phyloP scores from a whole-genome alignment of 2,329 filamentous ascomycete species.

The Botrytis elliptica region DNA sequence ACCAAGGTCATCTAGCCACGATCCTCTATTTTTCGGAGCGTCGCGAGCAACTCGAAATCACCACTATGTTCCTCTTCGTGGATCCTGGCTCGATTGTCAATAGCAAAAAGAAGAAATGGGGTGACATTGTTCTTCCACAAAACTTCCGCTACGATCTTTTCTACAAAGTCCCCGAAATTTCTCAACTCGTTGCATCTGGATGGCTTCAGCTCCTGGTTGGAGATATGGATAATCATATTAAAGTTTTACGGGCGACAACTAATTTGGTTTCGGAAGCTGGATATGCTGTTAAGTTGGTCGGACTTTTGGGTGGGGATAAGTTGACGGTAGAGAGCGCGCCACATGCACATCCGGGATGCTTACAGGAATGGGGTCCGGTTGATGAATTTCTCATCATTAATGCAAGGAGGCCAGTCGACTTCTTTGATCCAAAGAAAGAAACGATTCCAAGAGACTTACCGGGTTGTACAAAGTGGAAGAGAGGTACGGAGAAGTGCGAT shows the following conservation, averaged over 20 bases:
- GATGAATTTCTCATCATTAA: slow-evolving; percentile 6
- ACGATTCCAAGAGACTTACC: background rate
- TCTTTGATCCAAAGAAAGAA: background rate
- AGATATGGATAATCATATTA: background rate
- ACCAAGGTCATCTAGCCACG: slow-evolving; percentile 1
- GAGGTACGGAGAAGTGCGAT: background rate
- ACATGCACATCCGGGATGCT: background rate
- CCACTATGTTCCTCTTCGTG: background rate
- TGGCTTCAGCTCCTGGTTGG: background rate
- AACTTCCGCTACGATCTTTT: background rate
- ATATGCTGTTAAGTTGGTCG: background rate
- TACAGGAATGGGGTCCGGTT: background rate
- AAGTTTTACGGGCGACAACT: background rate
- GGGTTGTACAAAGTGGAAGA: background rate
- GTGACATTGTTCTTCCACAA: background rate
- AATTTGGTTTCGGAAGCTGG: background rate
- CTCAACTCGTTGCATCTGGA: background rate
- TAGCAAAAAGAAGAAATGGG: background rate
- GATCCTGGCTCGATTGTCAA: background rate
- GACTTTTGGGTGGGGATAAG: slow-evolving; percentile 7
- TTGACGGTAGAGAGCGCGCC: background rate
- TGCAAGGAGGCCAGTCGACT: background rate
- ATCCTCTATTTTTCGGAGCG: background rate
- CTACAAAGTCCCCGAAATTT: background rate
- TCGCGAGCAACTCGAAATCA: background rate